Percentiles rank a stretch among this genome's conserved stretches.
phyloP scores from a whole-genome alignment of 1,284 basidiomycete genomes.

The Volvariella volvacea region DNA sequence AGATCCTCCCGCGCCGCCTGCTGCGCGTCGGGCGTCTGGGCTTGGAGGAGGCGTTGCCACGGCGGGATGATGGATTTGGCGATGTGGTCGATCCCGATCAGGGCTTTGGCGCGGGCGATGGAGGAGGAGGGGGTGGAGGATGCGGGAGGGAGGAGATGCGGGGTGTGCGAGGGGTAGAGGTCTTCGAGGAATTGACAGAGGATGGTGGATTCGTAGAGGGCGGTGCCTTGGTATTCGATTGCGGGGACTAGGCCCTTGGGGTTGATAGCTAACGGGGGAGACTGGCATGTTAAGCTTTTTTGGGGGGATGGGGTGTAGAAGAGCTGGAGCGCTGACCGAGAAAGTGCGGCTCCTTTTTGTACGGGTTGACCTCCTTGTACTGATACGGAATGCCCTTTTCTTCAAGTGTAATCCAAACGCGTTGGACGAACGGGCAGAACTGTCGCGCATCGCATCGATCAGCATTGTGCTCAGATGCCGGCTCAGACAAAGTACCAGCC shows the following conservation, averaged over 20 bases:
- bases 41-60: constrained; percentile 46
- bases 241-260: constrained; percentile 67
- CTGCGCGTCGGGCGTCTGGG: constrained; percentile 45
- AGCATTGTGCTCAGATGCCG: background rate
- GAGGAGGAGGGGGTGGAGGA: constrained; percentile 39
- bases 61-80: constrained; percentile 44
- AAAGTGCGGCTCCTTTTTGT: constrained; percentile 62
- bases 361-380: constrained; percentile 64
- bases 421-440: constrained; percentile 68
- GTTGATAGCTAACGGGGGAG: constrained; percentile 42
- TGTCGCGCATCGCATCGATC: constrained; percentile 13
- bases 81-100: constrained; percentile 50
- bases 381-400: constrained; percentile 59
- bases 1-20: constrained; percentile 38
- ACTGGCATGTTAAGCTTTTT: constrained; percentile 25
- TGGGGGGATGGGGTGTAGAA: too few relatives aligned
- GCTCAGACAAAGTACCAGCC: background rate
- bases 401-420: constrained; percentile 66
- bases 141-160: constrained; percentile 37
- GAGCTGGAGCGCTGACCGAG: too few relatives aligned
- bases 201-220: constrained; percentile 55
- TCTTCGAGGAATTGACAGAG: constrained; percentile 60
- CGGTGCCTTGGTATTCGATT: constrained; percentile 46
- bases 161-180: constrained; percentile 38
- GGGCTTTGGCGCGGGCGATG: constrained; percentile 39